Evolutionary conservation across 2,329 filamentous ascomycete species (phyloP).

Genomic region (Colletotrichum costaricense): DNA sequence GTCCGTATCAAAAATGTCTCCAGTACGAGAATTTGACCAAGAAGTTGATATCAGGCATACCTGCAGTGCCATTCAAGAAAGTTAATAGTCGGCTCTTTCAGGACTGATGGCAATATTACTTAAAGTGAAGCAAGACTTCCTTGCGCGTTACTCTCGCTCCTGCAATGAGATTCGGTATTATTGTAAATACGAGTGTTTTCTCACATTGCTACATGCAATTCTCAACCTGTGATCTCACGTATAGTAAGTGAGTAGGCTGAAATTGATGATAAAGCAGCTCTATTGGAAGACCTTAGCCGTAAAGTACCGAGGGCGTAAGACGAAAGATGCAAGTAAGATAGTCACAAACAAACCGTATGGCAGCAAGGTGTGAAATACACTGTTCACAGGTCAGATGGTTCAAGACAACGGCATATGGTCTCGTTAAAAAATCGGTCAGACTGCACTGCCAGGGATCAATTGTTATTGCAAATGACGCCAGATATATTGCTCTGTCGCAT

Average conservation of each 20-base stretch:
- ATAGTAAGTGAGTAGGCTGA: background rate
- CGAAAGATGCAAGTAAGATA: background rate
- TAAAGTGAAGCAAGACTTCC: background rate
- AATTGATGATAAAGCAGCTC: background rate
- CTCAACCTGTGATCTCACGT: background rate
- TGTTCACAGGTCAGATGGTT: background rate
- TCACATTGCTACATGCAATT: background rate
- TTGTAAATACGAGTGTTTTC: background rate
- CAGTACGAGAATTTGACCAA: conserved; percentile 45
- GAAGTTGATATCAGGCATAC: conserved; percentile 45
- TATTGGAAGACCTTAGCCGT: background rate
- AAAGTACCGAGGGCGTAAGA: background rate
- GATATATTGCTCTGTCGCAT: background rate
- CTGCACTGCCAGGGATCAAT: background rate
- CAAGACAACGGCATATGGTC: background rate
- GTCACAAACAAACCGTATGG: background rate
- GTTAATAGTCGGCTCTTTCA: background rate
- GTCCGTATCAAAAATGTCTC: conserved; percentile 42
- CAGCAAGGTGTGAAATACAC: background rate
- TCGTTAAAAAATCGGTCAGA: background rate
- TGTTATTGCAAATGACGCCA: background rate
- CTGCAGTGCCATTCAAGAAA: background rate
- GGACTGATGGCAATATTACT: background rate
- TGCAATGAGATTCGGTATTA: background rate
- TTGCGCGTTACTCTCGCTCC: background rate